These are phyloP conservation scores for Aspergillus terreus DNA, from an alignment of 2,329 filamentous ascomycete species.

Conservation along the genomic window DNA sequence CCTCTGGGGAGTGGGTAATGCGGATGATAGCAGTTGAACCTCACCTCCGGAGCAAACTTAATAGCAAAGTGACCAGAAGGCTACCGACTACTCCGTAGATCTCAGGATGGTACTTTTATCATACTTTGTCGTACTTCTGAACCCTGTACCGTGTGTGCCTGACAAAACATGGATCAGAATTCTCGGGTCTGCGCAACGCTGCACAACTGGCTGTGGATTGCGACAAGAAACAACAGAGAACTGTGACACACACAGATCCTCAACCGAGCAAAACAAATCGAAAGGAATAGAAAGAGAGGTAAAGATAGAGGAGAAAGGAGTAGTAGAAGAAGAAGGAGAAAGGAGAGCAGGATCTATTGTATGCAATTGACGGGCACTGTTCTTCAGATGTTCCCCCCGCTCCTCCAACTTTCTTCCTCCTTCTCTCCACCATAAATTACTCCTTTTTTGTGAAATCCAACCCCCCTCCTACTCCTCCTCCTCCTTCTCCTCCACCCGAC, in stretches of 20 bases:
- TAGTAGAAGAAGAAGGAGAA: neutral
- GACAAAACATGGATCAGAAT: neutral
- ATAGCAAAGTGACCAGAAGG: no score
- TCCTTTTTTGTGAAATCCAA: neutral
- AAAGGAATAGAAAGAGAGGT: neutral
- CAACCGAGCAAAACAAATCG: neutral
- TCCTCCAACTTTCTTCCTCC: neutral
- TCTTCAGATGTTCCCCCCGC: no score
- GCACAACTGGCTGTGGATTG: no score
- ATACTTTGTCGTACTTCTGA: no score
- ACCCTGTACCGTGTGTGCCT: neutral
- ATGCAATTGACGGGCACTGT: no score
- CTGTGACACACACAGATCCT: no score
- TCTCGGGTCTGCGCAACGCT: conserved; percentile 18
- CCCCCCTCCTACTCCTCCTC: conserved; percentile 6
- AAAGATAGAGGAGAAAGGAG: neutral
- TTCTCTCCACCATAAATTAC: neutral
- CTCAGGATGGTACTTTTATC: no score
- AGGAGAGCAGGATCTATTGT: neutral
- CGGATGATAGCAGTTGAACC: no score
- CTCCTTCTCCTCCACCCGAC: conserved; percentile 13
- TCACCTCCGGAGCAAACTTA: no score
- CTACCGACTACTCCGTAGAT: no score
- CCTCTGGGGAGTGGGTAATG: no score
- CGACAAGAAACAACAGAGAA: no score